phyloP scores from a whole-genome alignment of 139 green algal species.

The Pedinophyceae sp. region DNA sequence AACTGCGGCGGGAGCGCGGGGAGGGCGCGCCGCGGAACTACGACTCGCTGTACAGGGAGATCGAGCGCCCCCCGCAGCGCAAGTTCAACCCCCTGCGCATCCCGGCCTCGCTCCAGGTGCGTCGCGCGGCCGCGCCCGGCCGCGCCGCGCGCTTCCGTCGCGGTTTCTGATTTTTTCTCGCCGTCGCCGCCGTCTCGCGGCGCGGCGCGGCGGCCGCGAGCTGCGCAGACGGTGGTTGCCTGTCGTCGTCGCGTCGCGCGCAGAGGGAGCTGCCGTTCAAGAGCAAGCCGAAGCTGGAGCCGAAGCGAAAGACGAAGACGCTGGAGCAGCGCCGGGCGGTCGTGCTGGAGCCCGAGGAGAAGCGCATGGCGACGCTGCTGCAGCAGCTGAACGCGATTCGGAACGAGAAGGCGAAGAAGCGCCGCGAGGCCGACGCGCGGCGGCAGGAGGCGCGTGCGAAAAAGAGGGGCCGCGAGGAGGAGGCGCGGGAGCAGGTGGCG shows the following conservation, averaged over 20 bases:
- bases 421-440: too few relatives aligned
- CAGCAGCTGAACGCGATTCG: not conserved
- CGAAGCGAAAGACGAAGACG: conserved; percentile 40
- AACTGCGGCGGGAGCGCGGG: conserved; percentile 57
- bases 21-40: conserved; percentile 58
- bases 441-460: too few relatives aligned
- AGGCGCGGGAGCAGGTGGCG: too few relatives aligned
- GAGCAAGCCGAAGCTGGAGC: conserved; percentile 70
- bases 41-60: conserved; percentile 76
- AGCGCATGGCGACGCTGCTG: not conserved
- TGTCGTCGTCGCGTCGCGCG: not conserved
- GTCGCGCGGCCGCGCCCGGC: not conserved
- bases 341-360: conserved; percentile 52
- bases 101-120: conserved; percentile 52
- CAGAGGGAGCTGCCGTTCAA: conserved; percentile 80
- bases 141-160: not conserved
- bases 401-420: too few relatives aligned
- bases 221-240: not conserved
- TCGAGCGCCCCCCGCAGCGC: conserved; percentile 51
- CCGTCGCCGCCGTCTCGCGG: not conserved
- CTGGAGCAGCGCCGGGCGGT: conserved; percentile 72
- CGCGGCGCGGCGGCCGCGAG: not conserved
- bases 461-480: too few relatives aligned
- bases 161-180: not conserved
- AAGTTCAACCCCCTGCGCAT: conserved; percentile 88